Conservation (phyloP, 257 asterid genomes). For the Eustoma russellianum region DNA sequence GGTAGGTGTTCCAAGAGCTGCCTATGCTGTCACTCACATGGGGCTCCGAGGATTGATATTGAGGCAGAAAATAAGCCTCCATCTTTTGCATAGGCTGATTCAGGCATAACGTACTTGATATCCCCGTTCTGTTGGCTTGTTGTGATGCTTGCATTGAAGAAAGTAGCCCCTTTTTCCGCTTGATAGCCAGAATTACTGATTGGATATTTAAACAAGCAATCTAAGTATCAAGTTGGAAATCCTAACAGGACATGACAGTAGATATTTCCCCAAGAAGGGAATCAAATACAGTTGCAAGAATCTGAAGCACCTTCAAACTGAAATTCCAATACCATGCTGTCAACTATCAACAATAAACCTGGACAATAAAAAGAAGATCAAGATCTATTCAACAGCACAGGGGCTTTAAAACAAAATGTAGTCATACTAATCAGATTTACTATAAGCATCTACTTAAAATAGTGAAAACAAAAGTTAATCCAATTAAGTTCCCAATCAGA, state of each 20-base stretch:
- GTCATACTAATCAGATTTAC: no score
- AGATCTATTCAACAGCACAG: neutral
- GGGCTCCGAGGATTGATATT: constrained; percentile 31
- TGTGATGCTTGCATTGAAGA: constrained; percentile 42
- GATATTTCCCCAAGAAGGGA: constrained; percentile 1
- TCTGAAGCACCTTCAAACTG: neutral
- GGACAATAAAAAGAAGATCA: neutral
- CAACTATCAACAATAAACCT: neutral
- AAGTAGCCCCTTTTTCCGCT: neutral
- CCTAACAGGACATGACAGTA: neutral
- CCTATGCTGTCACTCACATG: constrained; percentile 21
- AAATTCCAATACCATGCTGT: neutral
- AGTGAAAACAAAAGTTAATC: neutral
- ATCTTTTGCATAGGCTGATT: constrained; percentile 34
- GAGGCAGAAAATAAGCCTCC: constrained; percentile 38
- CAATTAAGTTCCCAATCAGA: neutral
- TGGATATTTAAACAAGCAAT: neutral
- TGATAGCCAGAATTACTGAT: constrained; percentile 1
- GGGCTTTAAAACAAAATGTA: neutral
- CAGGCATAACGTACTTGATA: constrained; percentile 37
- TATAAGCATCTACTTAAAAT: neutral
- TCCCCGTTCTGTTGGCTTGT: constrained; percentile 28
- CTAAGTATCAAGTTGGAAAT: constrained; percentile 1
- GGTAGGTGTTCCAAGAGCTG: constrained; percentile 20
- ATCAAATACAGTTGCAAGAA: neutral